A percentile compares a stretch with the other conserved stretches of the same genome.
These are phyloP conservation scores for Trametes meyenii DNA, from an alignment of 768 basidiomycete genomes.

Conservation along the genomic window DNA sequence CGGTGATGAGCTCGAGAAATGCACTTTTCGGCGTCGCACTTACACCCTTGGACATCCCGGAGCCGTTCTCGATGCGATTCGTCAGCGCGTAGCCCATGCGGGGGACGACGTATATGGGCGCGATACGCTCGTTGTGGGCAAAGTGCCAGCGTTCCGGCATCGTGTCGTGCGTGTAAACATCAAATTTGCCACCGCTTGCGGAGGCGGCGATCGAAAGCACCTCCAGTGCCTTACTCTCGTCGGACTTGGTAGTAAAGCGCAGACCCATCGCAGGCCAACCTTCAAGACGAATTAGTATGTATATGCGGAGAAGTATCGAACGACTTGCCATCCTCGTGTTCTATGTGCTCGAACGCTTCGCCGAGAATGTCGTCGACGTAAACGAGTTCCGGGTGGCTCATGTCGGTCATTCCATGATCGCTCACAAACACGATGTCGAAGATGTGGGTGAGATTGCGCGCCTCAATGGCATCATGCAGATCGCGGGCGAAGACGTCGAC, in stretches of 20 bases:
- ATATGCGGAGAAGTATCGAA: not conserved
- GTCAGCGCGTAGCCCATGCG: constrained; percentile 81
- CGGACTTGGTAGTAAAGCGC: constrained; percentile 63
- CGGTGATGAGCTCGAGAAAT: not conserved
- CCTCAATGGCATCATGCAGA: constrained; percentile 61
- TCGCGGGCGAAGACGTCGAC: constrained; percentile 78
- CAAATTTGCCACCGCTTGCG: constrained; percentile 65
- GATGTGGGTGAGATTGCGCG: constrained; percentile 78
- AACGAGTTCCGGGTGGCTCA: constrained; percentile 71
- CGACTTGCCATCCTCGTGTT: constrained; percentile 68
- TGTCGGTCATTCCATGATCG: constrained; percentile 92
- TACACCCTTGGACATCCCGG: constrained; percentile 75
- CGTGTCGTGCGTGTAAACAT: constrained; percentile 75
- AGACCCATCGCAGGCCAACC: constrained; percentile 92
- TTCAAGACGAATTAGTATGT: constrained; percentile 19
- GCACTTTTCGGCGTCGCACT: not conserved
- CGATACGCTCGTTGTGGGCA: constrained; percentile 70
- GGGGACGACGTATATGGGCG: constrained; percentile 86
- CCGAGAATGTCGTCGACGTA: constrained; percentile 85
- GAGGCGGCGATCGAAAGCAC: constrained; percentile 55
- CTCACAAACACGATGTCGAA: constrained; percentile 90
- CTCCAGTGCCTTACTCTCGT: constrained; percentile 58
- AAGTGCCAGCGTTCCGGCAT: constrained; percentile 88
- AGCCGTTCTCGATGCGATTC: constrained; percentile 58
- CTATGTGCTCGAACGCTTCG: constrained; percentile 57